phyloP scores from a whole-genome alignment of 129 eudicot species.

The Centrapalus pauciflorus region DNA sequence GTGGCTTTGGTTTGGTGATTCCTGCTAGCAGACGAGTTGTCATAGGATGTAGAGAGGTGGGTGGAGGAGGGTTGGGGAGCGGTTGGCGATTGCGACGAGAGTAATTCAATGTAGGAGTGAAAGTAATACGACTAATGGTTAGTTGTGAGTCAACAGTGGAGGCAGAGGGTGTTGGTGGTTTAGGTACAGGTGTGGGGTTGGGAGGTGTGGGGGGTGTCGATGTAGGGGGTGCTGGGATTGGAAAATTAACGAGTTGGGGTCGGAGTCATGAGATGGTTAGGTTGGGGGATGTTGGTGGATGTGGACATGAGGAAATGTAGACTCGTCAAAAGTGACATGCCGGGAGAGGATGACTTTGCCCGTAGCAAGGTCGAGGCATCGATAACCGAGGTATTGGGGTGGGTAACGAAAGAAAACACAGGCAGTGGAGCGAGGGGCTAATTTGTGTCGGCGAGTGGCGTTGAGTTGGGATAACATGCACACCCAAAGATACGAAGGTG shows the following conservation, averaged over 20 bases:
- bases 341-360: not conserved
- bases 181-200: too few species aligned
- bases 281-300: not conserved
- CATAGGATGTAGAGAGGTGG: not conserved
- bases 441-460: not conserved
- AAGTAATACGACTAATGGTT: not conserved
- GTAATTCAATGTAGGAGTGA: not conserved
- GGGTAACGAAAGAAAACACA: not conserved
- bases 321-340: not conserved
- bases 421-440: not conserved
- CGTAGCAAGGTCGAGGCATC: not conserved
- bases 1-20: not conserved
- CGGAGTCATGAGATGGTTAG: not conserved
- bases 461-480: not conserved
- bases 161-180: too few species aligned
- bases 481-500: not conserved
- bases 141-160: too few species aligned
- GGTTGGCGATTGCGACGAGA: not conserved
- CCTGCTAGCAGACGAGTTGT: not conserved
- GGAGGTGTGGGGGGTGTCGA: not conserved
- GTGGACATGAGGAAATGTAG: not conserved
- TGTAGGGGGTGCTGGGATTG: not conserved
- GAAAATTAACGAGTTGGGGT: not conserved
- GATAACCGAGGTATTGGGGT: not conserved
- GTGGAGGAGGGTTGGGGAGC: not conserved